Conservation (phyloP, 2,329 filamentous ascomycete genomes). For the Fusarium sp. region DNA sequence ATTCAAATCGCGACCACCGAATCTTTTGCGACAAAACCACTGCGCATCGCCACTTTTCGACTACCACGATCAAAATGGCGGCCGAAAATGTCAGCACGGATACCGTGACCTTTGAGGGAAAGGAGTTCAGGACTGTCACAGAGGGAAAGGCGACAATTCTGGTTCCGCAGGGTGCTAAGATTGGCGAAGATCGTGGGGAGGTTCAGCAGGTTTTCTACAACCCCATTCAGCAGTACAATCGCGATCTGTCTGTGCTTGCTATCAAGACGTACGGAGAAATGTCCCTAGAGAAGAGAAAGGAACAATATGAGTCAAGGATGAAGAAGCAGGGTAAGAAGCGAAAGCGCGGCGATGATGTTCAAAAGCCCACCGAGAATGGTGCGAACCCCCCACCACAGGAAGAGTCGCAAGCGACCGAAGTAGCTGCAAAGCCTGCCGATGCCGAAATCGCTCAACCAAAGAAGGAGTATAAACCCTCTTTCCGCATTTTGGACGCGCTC, state of each 20-base stretch:
- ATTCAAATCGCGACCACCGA: constrained; percentile 4
- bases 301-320: constrained; percentile 55
- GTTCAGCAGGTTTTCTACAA: constrained; percentile 95
- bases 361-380: constrained; percentile 33
- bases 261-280: constrained; percentile 90
- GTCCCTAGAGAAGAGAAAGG: constrained; percentile 58
- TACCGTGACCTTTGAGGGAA: constrained; percentile 54
- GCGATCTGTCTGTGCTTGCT: constrained; percentile 90
- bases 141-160: constrained; percentile 69
- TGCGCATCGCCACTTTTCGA: constrained; percentile 32
- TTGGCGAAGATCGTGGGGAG: constrained; percentile 65
- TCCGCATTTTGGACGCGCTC: constrained; percentile 92
- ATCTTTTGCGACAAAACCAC: constrained; percentile 6
- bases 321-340: constrained; percentile 59
- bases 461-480: constrained; percentile 58
- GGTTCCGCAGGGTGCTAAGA: constrained; percentile 60
- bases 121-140: constrained; percentile 62
- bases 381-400: constrained; percentile 19
- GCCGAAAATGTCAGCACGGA: constrained; percentile 32
- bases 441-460: constrained; percentile 33
- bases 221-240: constrained; percentile 98
- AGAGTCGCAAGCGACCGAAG: constrained; percentile 28
- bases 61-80: constrained; percentile 38
- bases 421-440: constrained; percentile 17
- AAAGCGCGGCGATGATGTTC: constrained; percentile 56